Evolutionary conservation across 2,329 filamentous ascomycete species (phyloP).

Genomic region (Lachnellula subtilissima): DNA sequence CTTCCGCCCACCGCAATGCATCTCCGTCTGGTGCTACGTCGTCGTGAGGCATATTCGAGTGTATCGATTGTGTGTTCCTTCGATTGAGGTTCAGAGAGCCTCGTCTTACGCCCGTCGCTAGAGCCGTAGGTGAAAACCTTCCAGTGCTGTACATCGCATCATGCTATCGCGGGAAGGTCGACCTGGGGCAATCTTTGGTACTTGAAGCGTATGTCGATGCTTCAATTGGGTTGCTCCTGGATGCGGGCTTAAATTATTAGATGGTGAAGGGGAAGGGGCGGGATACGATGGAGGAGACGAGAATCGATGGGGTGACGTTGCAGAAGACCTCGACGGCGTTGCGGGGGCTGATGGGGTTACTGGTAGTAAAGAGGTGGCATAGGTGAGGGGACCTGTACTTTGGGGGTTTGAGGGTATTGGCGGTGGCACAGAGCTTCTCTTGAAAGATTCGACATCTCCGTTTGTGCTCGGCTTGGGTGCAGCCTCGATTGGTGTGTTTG

Average conservation of each 20-base stretch:
- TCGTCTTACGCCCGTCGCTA: conserved; percentile 59
- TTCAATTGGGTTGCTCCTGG: conserved; percentile 57
- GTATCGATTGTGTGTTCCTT: conserved; percentile 76
- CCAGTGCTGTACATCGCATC: conserved; percentile 69
- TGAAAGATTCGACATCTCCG: conserved; percentile 20
- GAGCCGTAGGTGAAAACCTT: conserved; percentile 64
- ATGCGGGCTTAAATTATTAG: conserved; percentile 33
- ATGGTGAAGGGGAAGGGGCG: conserved; percentile 45
- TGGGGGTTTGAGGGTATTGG: conserved; percentile 27
- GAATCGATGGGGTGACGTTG: conserved; percentile 49
- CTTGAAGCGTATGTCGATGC: conserved; percentile 84
- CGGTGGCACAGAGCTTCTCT: conserved; percentile 18
- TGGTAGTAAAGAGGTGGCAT: conserved; percentile 27
- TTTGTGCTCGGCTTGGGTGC: conserved; percentile 18
- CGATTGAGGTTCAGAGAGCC: conserved; percentile 80
- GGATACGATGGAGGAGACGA: conserved; percentile 59
- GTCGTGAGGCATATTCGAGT: conserved; percentile 78
- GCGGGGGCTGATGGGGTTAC: conserved; percentile 22
- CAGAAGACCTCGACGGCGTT: conserved; percentile 27
- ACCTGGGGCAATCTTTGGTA: conserved; percentile 64
- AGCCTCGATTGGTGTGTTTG: conserved; percentile 10
- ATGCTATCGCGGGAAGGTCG: conserved; percentile 67
- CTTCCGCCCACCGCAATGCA: conserved; percentile 85
- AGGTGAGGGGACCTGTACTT: conserved; percentile 31
- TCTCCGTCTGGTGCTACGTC: conserved; percentile 86